Percentiles rank a stretch among this genome's conserved stretches.
Conservation (phyloP, 2,329 filamentous ascomycete species). For the Huntiella omanensis region DNA sequence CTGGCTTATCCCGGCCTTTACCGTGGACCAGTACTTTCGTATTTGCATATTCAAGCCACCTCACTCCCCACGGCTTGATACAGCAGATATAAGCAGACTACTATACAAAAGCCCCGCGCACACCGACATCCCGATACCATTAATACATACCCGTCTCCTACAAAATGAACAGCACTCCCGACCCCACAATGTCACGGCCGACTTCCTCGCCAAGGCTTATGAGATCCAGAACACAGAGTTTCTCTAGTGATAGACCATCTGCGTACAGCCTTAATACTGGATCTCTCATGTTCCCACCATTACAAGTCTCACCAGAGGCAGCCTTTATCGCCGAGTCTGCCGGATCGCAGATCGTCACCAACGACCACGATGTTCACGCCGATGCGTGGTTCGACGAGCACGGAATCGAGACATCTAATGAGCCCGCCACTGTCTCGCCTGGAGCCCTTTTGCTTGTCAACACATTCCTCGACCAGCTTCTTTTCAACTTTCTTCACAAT, state of each 20-base stretch:
- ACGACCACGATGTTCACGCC: slow-evolving; percentile 61
- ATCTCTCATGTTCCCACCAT: slow-evolving; percentile 46
- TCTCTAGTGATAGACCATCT: slow-evolving; percentile 54
- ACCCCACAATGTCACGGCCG: slow-evolving; percentile 17
- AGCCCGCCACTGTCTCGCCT: slow-evolving; percentile 53
- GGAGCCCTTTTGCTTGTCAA: slow-evolving; percentile 66
- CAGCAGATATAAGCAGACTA: no score
- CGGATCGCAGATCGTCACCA: slow-evolving; percentile 79
- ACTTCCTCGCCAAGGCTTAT: slow-evolving; percentile 19
- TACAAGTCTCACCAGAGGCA: slow-evolving; percentile 53
- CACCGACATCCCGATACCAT: neutral
- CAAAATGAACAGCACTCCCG: slow-evolving; percentile 8
- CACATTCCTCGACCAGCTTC: slow-evolving; percentile 77
- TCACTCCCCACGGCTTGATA: no score
- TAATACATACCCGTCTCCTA: neutral
- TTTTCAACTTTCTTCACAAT: slow-evolving; percentile 73
- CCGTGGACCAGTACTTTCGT: no score
- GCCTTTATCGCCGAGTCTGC: slow-evolving; percentile 77
- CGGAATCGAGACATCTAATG: slow-evolving; percentile 43
- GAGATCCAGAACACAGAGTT: slow-evolving; percentile 38
- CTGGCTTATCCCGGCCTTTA: no score
- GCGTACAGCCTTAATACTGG: slow-evolving; percentile 34
- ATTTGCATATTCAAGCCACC: no score
- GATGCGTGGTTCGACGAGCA: slow-evolving; percentile 52
- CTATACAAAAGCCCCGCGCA: neutral